Base-by-base conservation (phyloP, 768 basidiomycete genomes). In the Epithele typhae region DNA sequence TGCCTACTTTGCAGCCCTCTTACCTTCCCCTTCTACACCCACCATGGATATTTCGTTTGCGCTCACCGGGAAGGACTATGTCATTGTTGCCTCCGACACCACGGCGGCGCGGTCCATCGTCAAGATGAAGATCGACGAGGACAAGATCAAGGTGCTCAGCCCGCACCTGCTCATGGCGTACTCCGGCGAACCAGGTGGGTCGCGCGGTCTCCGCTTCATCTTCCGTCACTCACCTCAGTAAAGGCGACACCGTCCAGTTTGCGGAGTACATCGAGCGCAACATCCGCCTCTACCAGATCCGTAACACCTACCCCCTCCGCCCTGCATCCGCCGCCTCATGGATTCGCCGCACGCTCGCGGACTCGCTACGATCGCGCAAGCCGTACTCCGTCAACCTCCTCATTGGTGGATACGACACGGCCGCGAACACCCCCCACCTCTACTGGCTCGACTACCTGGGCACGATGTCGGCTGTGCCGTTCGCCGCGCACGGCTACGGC, bases 391-490 rank as follows among this genome's bases (percentile, higher is more conserved):
- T 99, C 58, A 95, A 97, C 63, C 73, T 99, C 3, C 82, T 99
- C 4, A 70, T 99, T 9, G 95, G 89, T 5, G 96, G 96, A 12
- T 98, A 83, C 64, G 96, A 99, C 65, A 79, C 79, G 43, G 80
- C 88, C 33, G 77, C 77, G 6, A 59, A 78, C 53, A 71, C 71
- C 14, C 92, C 94, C 5, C 79, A 81, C 53, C 74, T 95, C 11
- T 96, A 94, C 72, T 98, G 94, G 93, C 75, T 97, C 49, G 96
- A 99, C 71, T 92, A 95, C 66, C 76, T 96, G 25, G 96, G 96
- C 21, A 95, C 96, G 5, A 76, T 88, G 61, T 78, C 84, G 3
- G 79, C 83, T 45, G 87, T 96, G 11, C 93, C 93, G 0, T 99
- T 93, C 63, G 93, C 83, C 14, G 93, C 92, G 1, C 95, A 98